Evolutionary conservation across 106 monocot species (phyloP).

Genomic region (Allium fistulosum): DNA sequence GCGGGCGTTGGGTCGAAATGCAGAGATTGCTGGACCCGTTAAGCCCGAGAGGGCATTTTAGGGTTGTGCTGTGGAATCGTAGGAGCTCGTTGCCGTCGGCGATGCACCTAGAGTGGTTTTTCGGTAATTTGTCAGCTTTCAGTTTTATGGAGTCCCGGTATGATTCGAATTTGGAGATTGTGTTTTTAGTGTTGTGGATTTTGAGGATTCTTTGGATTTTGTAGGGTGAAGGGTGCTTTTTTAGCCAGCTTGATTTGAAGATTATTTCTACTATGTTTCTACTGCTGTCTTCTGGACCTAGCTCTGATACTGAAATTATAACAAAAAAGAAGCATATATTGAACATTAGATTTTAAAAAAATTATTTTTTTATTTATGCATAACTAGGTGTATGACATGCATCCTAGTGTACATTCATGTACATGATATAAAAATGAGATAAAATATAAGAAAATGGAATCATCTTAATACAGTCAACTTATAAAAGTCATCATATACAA

Average conservation of each 20-base stretch:
- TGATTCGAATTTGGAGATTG: constrained; percentile 55
- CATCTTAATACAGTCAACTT: too few species aligned
- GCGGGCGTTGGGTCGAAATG: constrained; percentile 3
- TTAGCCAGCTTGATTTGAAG: constrained; percentile 88
- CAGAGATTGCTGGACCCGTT: constrained; percentile 45
- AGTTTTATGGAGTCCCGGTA: constrained; percentile 57
- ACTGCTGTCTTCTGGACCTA: constrained; percentile 63
- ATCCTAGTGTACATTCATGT: too few species aligned
- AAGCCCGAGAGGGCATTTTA: constrained; percentile 54
- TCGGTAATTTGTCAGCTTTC: constrained; percentile 40
- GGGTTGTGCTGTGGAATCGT: constrained; percentile 54
- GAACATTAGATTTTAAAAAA: too few species aligned
- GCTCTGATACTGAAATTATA: constrained; percentile 51
- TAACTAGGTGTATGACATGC: too few species aligned
- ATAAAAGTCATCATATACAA: too few species aligned
- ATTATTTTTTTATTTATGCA: too few species aligned
- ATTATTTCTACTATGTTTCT: constrained; percentile 92
- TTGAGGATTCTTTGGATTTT: constrained; percentile 79
- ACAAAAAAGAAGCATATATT: not conserved
- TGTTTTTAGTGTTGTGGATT: constrained; percentile 52
- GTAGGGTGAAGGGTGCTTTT: constrained; percentile 42
- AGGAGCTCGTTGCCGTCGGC: constrained; percentile 93
- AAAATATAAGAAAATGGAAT: not conserved
- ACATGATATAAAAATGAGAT: not conserved
- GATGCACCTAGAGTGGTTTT: constrained; percentile 69